phyloP scores from a whole-genome alignment of 345 rosid genomes.

The Hibiscus tridactylites region DNA sequence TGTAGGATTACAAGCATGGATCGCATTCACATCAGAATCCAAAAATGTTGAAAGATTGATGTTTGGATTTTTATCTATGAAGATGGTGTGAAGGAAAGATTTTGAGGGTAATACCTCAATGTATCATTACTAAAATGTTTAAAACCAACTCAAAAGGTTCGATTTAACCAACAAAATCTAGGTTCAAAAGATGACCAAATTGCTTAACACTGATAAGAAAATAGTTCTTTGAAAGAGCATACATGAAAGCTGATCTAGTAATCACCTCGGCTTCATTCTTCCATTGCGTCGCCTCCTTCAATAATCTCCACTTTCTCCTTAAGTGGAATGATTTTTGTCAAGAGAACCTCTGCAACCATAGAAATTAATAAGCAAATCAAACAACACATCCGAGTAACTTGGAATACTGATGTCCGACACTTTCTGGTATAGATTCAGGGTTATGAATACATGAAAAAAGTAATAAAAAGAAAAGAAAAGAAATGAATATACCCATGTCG shows the following conservation, averaged over 20 bases:
- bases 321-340: conserved; percentile 56
- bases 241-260: not conserved
- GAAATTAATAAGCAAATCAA: conserved; percentile 4
- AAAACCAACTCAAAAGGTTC: not conserved
- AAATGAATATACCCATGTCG: not conserved
- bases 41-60: not conserved
- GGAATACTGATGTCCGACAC: not conserved
- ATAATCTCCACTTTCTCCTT: conserved; percentile 43
- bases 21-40: not conserved
- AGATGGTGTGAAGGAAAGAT: not conserved
- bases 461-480: not conserved
- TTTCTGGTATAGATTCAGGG: not conserved
- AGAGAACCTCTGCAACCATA: conserved; percentile 53
- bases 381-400: not conserved
- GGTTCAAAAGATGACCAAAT: not conserved
- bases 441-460: not conserved
- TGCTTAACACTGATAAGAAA: not conserved
- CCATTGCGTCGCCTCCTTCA: conserved; percentile 79
- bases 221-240: not conserved
- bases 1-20: not conserved
- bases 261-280: conserved; percentile 31
- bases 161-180: not conserved
- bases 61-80: not conserved
- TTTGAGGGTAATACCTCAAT: not conserved
- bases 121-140: not conserved